These are phyloP conservation scores for Citrus australasica DNA, from an alignment of 345 rosid genomes.

Conservation along the genomic window DNA sequence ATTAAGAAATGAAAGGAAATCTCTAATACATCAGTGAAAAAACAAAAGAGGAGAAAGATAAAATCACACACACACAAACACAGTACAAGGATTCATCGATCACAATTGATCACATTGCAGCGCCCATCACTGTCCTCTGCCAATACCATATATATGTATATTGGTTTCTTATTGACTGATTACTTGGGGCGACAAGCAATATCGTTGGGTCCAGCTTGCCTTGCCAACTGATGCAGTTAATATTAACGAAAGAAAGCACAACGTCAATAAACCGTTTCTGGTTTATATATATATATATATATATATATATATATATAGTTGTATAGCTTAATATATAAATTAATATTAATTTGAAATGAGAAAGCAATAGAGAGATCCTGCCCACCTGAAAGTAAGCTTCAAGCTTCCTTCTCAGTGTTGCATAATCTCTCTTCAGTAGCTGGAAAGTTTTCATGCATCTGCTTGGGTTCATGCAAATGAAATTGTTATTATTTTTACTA, in stretches of 20 bases:
- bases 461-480: constrained; percentile 10
- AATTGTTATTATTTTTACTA: not conserved
- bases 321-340: not conserved
- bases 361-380: not conserved
- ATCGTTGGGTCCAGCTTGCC: constrained; percentile 74
- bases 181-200: constrained; percentile 55
- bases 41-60: not conserved
- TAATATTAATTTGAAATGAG: not conserved
- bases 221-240: constrained; percentile 49
- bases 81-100: not conserved
- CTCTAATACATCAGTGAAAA: not conserved
- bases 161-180: constrained; percentile 13
- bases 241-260: not conserved
- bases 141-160: not conserved
- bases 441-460: constrained; percentile 79
- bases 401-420: constrained; percentile 71
- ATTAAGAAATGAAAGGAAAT: not conserved
- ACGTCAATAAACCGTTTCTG: not conserved
- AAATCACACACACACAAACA: not conserved
- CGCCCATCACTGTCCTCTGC: not conserved
- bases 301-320: too few species aligned
- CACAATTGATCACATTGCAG: not conserved
- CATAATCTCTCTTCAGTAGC: constrained; percentile 77
- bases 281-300: too few species aligned
- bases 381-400: constrained; percentile 83